phyloP scores from a whole-genome alignment of 2,329 filamentous ascomycete species.

The Neofusicoccum laricinum region DNA sequence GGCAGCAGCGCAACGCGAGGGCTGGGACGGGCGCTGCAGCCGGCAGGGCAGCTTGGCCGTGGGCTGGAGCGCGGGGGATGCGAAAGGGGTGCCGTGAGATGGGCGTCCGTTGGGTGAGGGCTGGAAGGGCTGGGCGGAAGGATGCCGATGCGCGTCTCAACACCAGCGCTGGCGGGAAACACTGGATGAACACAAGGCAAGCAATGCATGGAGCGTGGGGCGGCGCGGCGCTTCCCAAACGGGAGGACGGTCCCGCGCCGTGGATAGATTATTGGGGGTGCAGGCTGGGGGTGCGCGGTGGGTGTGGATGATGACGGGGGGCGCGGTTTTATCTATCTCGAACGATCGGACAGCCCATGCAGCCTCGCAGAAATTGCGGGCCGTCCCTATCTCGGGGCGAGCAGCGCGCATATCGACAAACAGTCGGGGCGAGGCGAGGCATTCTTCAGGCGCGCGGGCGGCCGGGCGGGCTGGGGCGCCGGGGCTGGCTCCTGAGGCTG shows the following conservation, averaged over 20 bases:
- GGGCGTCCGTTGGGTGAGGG: not conserved
- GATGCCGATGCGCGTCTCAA: constrained; percentile 13
- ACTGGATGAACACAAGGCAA: not conserved
- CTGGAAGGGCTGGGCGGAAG: constrained; percentile 7
- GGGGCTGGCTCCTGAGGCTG: constrained; percentile 10
- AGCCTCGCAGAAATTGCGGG: constrained; percentile 16
- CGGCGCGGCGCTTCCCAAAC: constrained; percentile 15
- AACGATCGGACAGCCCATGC: constrained; percentile 17
- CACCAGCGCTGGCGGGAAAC: constrained; percentile 1
- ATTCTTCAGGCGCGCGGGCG: constrained; percentile 8
- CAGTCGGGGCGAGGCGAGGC: constrained; percentile 1
- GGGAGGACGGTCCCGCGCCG: constrained; percentile 4
- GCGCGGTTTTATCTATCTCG: constrained; percentile 11
- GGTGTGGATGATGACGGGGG: constrained; percentile 10
- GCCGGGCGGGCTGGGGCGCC: constrained; percentile 8
- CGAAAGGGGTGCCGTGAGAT: constrained; percentile 6
- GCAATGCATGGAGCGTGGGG: not conserved
- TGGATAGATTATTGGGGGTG: constrained; percentile 10
- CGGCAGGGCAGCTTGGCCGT: not conserved
- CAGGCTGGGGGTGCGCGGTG: not conserved
- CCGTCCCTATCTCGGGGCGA: constrained; percentile 13
- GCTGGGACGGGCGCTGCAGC: not conserved
- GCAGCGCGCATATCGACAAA: constrained; percentile 11
- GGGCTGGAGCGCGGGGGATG: not conserved
- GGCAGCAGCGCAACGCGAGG: not conserved